Evolutionary conservation across 768 basidiomycete species (phyloP), one percentile per base, ranked within the genome.

Genomic region (Lactifluus subvellereus): DNA sequence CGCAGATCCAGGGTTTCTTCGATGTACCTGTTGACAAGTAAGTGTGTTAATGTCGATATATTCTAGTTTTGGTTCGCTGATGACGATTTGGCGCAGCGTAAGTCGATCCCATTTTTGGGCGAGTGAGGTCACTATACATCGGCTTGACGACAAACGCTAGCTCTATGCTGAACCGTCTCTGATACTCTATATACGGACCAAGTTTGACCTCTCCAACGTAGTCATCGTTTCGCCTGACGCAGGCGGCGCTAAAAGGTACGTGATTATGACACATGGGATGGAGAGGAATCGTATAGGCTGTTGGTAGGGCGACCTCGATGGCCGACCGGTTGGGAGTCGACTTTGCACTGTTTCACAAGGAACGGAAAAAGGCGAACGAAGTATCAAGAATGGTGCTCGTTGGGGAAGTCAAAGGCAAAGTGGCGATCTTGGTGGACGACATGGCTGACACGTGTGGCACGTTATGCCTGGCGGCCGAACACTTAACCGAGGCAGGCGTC

Each of bases 1-100:
- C 94, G 2, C 97, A 99, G 73, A 98, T 99, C 66, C 97, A 99
- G 77, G 97, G 97, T 6, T 99, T 99, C 79, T 99, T 99, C 75
- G 96, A 98, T 75, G 95, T 98, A 49, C 97, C 97, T 8, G 96
- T 98, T 70, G 97, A 99, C 82, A 98, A 99, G 93, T 96, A 73
- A 83, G 93, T 85, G 2, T 9, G 45, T 61, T 40, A 60, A 59
- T 70, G 45, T 64, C 62, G 48, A 55, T 56, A 20, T 43, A 56
- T 58, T 22, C 52, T 54, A 53, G 33, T 43, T 32, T 63, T 48
- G 47, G 50, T 61, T 14, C 50, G 61, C 53, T 48, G 45, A 57
- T 30, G 18, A 37, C 8, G 33, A 38, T 9, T 35, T 22, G 47
- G 38, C 57, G 7, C 68, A 85, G 82, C 66, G 85, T 85, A 73